phyloP scores from a whole-genome alignment of 306 rosid genomes.

The Psophocarpus tetragonolobus region DNA sequence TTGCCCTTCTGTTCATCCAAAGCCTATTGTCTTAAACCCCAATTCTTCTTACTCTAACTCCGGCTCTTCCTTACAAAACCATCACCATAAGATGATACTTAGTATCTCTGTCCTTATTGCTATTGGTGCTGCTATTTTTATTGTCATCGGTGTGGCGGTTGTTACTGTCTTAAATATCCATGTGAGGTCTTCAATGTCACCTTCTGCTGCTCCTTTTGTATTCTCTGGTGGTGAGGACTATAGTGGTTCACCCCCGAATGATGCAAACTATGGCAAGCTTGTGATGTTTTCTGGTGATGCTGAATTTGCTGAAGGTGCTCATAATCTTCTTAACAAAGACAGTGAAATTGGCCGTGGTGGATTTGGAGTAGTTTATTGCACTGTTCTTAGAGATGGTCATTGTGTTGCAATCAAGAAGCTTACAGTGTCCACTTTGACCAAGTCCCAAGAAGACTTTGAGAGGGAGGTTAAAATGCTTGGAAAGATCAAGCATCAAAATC shows the following conservation, averaged over 20 bases:
- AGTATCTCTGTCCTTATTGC: conserved; percentile 91
- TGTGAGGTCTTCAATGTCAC: conserved; percentile 58
- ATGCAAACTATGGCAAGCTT: conserved; percentile 75
- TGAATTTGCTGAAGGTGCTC: conserved; percentile 65
- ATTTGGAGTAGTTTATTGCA: conserved; percentile 79
- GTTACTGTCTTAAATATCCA: conserved; percentile 74
- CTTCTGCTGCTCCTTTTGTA: conserved; percentile 52
- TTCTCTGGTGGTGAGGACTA: conserved; percentile 74
- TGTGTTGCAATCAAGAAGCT: conserved; percentile 89
- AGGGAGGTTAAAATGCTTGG: conserved; percentile 73
- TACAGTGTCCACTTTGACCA: conserved; percentile 64
- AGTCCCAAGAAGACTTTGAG: conserved; percentile 78
- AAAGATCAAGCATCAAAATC: conserved; percentile 73
- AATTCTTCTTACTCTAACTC: conserved; percentile 65
- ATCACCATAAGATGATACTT: conserved; percentile 65
- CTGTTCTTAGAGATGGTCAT: conserved; percentile 67
- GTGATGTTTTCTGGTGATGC: conserved; percentile 91
- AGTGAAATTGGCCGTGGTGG: conserved; percentile 93
- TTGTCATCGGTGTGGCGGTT: conserved; percentile 71
- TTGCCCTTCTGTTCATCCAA: conserved; percentile 84
- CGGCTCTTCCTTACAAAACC: conserved; percentile 48
- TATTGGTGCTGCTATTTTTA: conserved; percentile 83
- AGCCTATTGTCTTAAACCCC: conserved; percentile 93
- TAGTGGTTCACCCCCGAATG: conserved; percentile 58
- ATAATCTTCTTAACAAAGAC: conserved; percentile 78